These are phyloP conservation scores for Boletus rubescentipes DNA, from an alignment of 768 basidiomycete species.

Conservation along the genomic window DNA sequence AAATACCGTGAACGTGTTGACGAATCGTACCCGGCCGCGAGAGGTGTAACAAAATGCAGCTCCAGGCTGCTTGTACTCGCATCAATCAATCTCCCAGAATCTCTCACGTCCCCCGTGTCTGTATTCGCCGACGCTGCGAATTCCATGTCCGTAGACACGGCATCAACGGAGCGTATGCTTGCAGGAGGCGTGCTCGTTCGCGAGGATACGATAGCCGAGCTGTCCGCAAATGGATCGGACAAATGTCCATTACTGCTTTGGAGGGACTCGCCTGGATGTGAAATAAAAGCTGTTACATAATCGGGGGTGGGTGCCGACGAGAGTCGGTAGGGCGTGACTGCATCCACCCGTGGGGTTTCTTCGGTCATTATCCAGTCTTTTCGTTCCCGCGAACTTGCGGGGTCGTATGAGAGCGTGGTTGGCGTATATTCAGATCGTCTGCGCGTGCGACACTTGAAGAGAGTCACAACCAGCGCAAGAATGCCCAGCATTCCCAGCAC, in stretches of 20 bases:
- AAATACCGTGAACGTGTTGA: conserved; percentile 3
- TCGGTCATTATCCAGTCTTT: not conserved
- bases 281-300: not conserved
- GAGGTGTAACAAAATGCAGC: conserved; percentile 16
- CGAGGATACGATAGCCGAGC: conserved; percentile 7
- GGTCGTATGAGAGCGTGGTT: not conserved
- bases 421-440: not conserved
- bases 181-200: conserved; percentile 5
- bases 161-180: conserved; percentile 6
- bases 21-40: not conserved
- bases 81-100: not conserved
- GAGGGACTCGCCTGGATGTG: conserved; percentile 7
- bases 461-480: conserved; percentile 1
- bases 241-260: conserved; percentile 5
- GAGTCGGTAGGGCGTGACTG: not conserved
- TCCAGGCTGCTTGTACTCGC: conserved; percentile 21
- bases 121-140: not conserved
- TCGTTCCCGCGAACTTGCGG: not conserved
- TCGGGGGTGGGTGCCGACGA: not conserved
- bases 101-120: not conserved
- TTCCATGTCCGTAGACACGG: conserved; percentile 7
- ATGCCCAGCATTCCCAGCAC: conserved; percentile 8
- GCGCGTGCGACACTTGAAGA: conserved; percentile 6
- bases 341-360: not conserved
- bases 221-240: conserved; percentile 22